These are phyloP conservation scores for Citrus cavaleriei DNA, from an alignment of 345 rosid species.

Conservation along the genomic window DNA sequence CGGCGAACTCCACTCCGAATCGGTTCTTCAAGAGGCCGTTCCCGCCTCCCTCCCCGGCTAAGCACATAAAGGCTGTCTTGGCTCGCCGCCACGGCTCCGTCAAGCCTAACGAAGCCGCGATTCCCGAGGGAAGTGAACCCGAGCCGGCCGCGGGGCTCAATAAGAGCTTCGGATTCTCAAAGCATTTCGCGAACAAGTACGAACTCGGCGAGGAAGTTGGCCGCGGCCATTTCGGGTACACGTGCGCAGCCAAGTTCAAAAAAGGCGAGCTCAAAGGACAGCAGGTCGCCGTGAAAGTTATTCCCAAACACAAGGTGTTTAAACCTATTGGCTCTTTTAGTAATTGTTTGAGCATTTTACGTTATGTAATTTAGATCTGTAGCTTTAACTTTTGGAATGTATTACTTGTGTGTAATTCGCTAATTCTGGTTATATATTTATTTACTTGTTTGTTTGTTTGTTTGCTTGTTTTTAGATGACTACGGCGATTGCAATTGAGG, in stretches of 20 bases:
- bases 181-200: conserved; percentile 63
- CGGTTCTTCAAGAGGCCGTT: conserved; percentile 73
- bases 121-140: conserved; percentile 63
- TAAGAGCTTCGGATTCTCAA: conserved; percentile 84
- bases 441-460: neutral
- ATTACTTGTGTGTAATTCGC: neutral
- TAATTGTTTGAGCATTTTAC: neutral
- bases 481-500: conserved; percentile 94
- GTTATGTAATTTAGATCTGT: conserved; percentile 24
- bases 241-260: conserved; percentile 84
- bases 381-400: neutral
- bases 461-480: conserved; percentile 62
- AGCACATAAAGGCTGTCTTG: conserved; percentile 76
- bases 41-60: conserved; percentile 98
- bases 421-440: neutral
- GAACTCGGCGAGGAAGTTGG: conserved; percentile 94
- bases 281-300: conserved; percentile 90
- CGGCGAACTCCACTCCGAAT: conserved; percentile 76
- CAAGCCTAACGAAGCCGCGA: conserved; percentile 57
- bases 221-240: conserved; percentile 94
- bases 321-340: neutral
- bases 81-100: conserved; percentile 64
- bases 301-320: conserved; percentile 81
- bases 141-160: conserved; percentile 55
- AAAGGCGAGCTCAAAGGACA: conserved; percentile 93